Evolutionary conservation across 2,329 filamentous ascomycete species (phyloP), one percentile per base, ranked within the genome.

Genomic region (Rhinocladiella similis): DNA sequence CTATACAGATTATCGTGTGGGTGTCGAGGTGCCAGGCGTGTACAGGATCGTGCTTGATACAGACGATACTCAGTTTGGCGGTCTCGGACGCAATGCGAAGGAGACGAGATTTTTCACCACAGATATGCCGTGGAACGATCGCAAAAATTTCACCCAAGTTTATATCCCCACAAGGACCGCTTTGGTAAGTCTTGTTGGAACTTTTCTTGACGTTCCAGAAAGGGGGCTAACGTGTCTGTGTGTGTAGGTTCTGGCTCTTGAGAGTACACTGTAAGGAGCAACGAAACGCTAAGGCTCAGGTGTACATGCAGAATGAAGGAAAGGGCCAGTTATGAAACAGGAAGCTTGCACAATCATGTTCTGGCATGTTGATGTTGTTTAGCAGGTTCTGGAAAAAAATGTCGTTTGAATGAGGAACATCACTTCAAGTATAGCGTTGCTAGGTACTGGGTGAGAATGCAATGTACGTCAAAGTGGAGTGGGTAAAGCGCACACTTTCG

Each of bases 41-140:
- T 99, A 99, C 74, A 83, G 84, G 53, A 85, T 96, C 53, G 87
- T 96, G 3, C 79, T 99, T 42, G 91, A 93, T 72, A 87, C 87
- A 0, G 94, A 99, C 71, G 79, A 81, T 47, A 80, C 84, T 66
- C 83, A 84, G 1, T 90, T 91, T 66, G 94, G 94, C 25, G 94
- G 94, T 0, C 84, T 90, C 63, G 84, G 83, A 27, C 84, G 92
- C 27, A 83, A 97, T 50, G 86, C 90, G 54, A 85, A 90, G 63
- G 82, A 76, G n/a, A 94, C 90, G 2, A 81, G 90, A 33, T 97
- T 94, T 79, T 97, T 96, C 72, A 97, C 94, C 0, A 95, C 91
- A 4, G 84, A 91, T 13, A 84, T 97, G 77, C 82, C 83, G 60
- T 97, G 94, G 94, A 97, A 97, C 70, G 84, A 83, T 13, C 80